These are phyloP conservation scores for Poronia punctata DNA, from an alignment of 495 filamentous ascomycete genomes.

Conservation along the genomic window DNA sequence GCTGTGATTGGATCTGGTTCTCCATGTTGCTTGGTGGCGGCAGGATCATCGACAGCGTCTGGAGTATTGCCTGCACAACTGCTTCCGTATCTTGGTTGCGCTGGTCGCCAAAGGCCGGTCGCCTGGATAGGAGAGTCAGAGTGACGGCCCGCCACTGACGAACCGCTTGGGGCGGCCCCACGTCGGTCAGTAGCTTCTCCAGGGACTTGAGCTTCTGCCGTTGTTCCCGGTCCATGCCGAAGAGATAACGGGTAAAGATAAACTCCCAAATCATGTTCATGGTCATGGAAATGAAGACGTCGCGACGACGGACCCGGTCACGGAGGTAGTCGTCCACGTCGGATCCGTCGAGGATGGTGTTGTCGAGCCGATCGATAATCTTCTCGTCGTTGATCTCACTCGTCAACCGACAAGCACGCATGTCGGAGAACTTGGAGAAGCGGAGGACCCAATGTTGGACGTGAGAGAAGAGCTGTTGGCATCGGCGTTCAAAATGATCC, in stretches of 20 bases:
- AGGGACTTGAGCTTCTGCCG: conserved; percentile 92
- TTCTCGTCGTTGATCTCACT: conserved; percentile 80
- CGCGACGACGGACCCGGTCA: conserved; percentile 77
- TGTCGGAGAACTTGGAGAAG: conserved; percentile 94
- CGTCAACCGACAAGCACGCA: conserved; percentile 70
- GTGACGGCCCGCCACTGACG: conserved; percentile 95
- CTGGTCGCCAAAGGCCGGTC: conserved; percentile 65
- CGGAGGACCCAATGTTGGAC: conserved; percentile 94
- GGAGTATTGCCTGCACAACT: conserved; percentile 77
- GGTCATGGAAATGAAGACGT: conserved; percentile 93
- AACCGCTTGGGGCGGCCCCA: conserved; percentile 73
- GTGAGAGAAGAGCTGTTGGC: conserved; percentile 85
- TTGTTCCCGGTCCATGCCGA: conserved; percentile 96
- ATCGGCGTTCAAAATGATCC: conserved; percentile 91
- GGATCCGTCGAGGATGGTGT: conserved; percentile 85
- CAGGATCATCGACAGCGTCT: conserved; percentile 68
- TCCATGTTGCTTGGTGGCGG: conserved; percentile 73
- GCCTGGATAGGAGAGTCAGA: conserved; percentile 74
- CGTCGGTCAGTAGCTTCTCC: conserved; percentile 83
- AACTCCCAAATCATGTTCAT: conserved; percentile 99
- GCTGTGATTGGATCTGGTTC: conserved; percentile 64
- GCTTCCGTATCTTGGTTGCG: conserved; percentile 81
- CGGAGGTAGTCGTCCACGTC: conserved; percentile 79
- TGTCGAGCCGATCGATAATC: conserved; percentile 85
- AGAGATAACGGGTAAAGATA: conserved; percentile 93